Percentiles rank a stretch among this genome's conserved stretches.
Evolutionary conservation across 768 basidiomycete species (phyloP).

Genomic region (Lentinus brumalis): DNA sequence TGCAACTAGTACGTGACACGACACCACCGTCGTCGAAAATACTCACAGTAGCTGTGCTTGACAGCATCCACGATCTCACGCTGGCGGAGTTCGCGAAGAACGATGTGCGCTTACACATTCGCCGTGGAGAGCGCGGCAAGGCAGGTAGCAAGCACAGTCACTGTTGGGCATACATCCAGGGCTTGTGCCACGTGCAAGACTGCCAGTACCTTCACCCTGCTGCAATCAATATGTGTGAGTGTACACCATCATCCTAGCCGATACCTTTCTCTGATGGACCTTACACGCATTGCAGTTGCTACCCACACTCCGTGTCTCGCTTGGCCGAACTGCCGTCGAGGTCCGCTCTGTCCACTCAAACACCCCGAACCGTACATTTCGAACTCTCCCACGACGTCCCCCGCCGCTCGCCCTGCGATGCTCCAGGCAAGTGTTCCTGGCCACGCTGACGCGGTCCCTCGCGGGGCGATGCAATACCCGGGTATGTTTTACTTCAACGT

Average conservation of each 20-base stretch:
- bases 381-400: constrained; percentile 15
- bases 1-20: constrained; percentile 43
- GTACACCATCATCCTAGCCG: neutral
- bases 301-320: constrained; percentile 39
- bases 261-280: neutral
- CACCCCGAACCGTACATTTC: constrained; percentile 29
- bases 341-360: constrained; percentile 32
- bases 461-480: constrained; percentile 25
- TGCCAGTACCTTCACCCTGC: constrained; percentile 37
- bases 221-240: constrained; percentile 36
- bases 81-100: constrained; percentile 26
- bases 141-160: constrained; percentile 33
- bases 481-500: constrained; percentile 29
- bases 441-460: constrained; percentile 16
- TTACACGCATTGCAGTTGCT: constrained; percentile 27
- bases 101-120: constrained; percentile 24
- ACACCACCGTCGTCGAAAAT: neutral
- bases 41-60: constrained; percentile 15
- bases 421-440: constrained; percentile 4
- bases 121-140: constrained; percentile 12
- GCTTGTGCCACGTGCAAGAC: constrained; percentile 29
- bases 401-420: neutral
- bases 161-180: constrained; percentile 43
- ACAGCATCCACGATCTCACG: constrained; percentile 38
- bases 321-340: constrained; percentile 34